Evolutionary conservation across 768 basidiomycete species (phyloP), one percentile per base, ranked within the genome.

Genomic region (Auriscalpium orientale): DNA sequence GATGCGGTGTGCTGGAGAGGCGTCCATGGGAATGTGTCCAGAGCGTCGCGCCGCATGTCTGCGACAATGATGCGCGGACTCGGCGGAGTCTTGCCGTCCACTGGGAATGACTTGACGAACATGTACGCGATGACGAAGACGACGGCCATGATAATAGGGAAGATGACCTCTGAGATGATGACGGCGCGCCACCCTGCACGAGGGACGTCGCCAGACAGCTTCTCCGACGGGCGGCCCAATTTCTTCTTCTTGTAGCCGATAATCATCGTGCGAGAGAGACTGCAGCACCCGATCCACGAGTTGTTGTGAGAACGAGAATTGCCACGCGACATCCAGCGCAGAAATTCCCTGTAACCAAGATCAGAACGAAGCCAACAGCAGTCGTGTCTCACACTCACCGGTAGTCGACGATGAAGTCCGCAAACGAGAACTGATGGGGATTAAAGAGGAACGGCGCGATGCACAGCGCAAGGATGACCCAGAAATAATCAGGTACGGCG

Each of bases 181-280:
- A 95, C 91, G 10, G 92, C 87, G 49, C 89, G 85, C 93, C 92
- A 95, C 40, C 83, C 82, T 10, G 95, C 97, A 47, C 95, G 85
- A 18, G 97, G 95, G 37, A 93, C 87, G 68, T 98, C 97, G 52
- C 89, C 89, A 6, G 95, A 95, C 28, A 98, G 79, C 72, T 97
- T 98, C 72, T 98, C 95, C 0, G 95, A 98, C 2, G 97, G 97
- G 66, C 93, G 89, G 20, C 97, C 97, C 7, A 99, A 83, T 62
- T 84, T 84, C 80, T 98, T 98, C 77, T 90, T 91, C 82, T 98
- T 98, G 83, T 94, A 99, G n/a, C 97, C 97, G 16, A 97, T 99
- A 67, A 99, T 95, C 83, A 92, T 89, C 16, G 97, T 99, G 51
- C 97, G 80, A 16, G 93, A 93, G 47, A 99, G 77, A 53, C 97